phyloP scores from a whole-genome alignment of 495 filamentous ascomycete species.

The Neurospora tetraspora region DNA sequence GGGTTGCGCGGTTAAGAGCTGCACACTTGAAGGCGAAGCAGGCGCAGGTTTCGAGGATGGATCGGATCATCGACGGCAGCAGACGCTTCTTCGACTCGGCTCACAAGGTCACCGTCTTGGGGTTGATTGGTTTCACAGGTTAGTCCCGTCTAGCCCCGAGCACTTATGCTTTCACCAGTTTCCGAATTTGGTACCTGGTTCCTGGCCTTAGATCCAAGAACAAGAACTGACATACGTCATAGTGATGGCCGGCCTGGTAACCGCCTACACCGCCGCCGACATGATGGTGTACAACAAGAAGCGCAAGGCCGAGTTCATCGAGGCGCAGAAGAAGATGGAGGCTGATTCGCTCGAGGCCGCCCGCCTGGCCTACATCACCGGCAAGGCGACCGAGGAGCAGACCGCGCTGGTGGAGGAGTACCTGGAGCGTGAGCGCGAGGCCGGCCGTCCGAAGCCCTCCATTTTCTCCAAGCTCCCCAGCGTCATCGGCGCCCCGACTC shows the following conservation, averaged over 20 bases:
- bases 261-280: slow-evolving; percentile 71
- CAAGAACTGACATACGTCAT: slow-evolving; percentile 7
- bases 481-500: slow-evolving; percentile 16
- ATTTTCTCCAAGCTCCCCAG: slow-evolving; percentile 26
- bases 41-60: slow-evolving; percentile 55
- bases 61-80: slow-evolving; percentile 57
- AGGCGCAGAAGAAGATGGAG: slow-evolving; percentile 49
- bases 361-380: slow-evolving; percentile 48
- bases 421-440: slow-evolving; percentile 19
- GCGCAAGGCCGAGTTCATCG: slow-evolving; percentile 54
- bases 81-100: slow-evolving; percentile 71
- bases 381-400: slow-evolving; percentile 51
- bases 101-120: slow-evolving; percentile 65
- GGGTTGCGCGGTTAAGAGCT: slow-evolving; percentile 75
- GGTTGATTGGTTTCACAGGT: slow-evolving; percentile 75
- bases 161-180: neutral
- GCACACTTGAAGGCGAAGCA: slow-evolving; percentile 61
- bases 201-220: neutral
- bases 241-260: slow-evolving; percentile 66
- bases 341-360: slow-evolving; percentile 42
- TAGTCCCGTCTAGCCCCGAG: slow-evolving; percentile 15
- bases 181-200: neutral
- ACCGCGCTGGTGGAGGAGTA: slow-evolving; percentile 38
- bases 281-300: slow-evolving; percentile 81
- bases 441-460: slow-evolving; percentile 10